A percentile compares a stretch with the other conserved stretches of the same genome.
These are phyloP conservation scores for Musa beccarii DNA, from an alignment of 176 grass and related monocot species.

Conservation along the genomic window DNA sequence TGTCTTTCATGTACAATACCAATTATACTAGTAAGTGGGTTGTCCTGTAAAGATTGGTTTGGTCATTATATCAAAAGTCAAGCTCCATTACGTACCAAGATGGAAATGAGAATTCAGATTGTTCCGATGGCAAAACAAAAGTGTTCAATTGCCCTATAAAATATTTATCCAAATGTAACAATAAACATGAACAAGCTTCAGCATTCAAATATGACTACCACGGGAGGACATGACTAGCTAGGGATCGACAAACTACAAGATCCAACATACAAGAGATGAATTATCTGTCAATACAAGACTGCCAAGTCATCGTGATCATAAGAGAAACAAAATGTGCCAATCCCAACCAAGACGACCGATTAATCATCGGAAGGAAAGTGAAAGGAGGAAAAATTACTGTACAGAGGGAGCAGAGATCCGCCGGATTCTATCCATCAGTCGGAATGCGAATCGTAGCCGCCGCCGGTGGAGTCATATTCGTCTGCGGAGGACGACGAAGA, in stretches of 20 bases:
- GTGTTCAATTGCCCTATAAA: background rate
- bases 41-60: background rate
- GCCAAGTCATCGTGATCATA: background rate
- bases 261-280: background rate
- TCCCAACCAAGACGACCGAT: background rate
- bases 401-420: background rate
- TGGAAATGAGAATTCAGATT: too few relatives aligned
- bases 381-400: background rate
- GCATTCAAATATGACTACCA: background rate
- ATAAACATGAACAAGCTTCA: background rate
- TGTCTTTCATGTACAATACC: background rate
- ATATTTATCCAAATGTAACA: background rate
- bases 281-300: background rate
- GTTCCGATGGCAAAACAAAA: background rate
- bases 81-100: too few relatives aligned
- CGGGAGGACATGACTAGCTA: too few relatives aligned
- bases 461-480: constrained; percentile 13
- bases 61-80: background rate
- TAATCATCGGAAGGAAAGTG: background rate
- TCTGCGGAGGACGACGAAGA: constrained; percentile 16
- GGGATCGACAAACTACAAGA: background rate
- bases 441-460: constrained; percentile 36
- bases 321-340: too few relatives aligned
- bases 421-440: constrained; percentile 20
- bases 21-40: background rate